Conservation (phyloP, 2,329 filamentous ascomycete genomes). For the Coniochaeta sp. region DNA sequence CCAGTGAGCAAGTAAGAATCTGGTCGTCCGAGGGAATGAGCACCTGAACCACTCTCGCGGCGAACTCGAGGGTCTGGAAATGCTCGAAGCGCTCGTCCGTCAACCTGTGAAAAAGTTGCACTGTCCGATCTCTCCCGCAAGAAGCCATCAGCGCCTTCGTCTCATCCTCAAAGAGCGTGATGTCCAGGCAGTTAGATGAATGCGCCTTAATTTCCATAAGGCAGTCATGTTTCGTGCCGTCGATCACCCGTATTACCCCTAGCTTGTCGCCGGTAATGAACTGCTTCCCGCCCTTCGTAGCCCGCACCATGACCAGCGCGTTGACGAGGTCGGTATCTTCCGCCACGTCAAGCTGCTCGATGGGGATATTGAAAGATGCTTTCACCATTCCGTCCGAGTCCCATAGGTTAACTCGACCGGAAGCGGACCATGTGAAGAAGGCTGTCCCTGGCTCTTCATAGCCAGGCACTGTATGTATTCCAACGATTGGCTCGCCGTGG, state of each 20-base stretch:
- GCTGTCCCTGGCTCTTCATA: conserved; percentile 57
- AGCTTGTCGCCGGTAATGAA: conserved; percentile 81
- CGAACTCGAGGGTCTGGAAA: conserved; percentile 89
- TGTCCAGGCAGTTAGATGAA: conserved; percentile 74
- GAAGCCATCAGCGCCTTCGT: conserved; percentile 65
- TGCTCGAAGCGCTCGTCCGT: conserved; percentile 58
- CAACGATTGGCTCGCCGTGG: conserved; percentile 60
- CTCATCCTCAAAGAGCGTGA: conserved; percentile 62
- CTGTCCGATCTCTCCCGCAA: conserved; percentile 82
- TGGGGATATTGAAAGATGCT: conserved; percentile 55
- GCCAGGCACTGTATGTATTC: conserved; percentile 59
- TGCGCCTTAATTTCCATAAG: conserved; percentile 77
- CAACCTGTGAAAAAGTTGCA: conserved; percentile 73
- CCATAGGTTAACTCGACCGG: conserved; percentile 81
- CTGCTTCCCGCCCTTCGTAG: conserved; percentile 54
- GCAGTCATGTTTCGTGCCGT: conserved; percentile 53
- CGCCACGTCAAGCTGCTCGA: conserved; percentile 54
- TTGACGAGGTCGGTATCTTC: conserved; percentile 47
- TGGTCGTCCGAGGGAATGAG: conserved; percentile 69
- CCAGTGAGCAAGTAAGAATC: conserved; percentile 79
- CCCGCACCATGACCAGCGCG: conserved; percentile 52
- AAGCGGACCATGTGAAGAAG: conserved; percentile 85
- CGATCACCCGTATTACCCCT: conserved; percentile 70
- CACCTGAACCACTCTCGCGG: conserved; percentile 70
- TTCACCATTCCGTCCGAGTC: conserved; percentile 62